Evolutionary conservation across 495 filamentous ascomycete genomes (phyloP).

Genomic region (Neurospora sp.): DNA sequence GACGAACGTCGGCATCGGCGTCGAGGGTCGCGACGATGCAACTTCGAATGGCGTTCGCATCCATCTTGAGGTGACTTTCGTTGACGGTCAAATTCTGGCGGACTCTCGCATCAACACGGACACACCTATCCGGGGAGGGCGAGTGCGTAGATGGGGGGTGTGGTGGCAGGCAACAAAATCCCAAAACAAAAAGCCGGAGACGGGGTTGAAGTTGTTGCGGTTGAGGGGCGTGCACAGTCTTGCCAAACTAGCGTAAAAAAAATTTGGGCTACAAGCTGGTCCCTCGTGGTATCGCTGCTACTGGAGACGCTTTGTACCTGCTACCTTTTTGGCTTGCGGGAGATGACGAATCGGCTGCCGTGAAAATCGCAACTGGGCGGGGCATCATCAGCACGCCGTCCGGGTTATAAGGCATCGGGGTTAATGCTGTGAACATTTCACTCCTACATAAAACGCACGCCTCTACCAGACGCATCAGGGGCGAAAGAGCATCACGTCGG

Average conservation of each 20-base stretch:
- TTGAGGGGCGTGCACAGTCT: constrained; percentile 8
- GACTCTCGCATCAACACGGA: constrained; percentile 21
- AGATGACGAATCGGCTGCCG: not conserved
- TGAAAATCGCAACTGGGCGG: not conserved
- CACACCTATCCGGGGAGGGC: constrained; percentile 4
- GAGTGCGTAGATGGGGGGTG: constrained; percentile 11
- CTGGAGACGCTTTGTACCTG: not conserved
- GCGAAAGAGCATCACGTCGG: not conserved
- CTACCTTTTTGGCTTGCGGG: not conserved
- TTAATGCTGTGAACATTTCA: not conserved
- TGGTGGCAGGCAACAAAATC: constrained; percentile 1
- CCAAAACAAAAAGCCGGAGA: not conserved
- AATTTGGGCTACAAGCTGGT: constrained; percentile 27
- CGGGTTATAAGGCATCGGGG: not conserved
- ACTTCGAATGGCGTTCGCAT: constrained; percentile 73
- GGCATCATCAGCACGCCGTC: not conserved
- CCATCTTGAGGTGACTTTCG: constrained; percentile 49
- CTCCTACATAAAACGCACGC: not conserved
- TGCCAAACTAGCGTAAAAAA: constrained; percentile 18
- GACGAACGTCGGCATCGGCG: constrained; percentile 71
- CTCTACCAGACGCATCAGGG: not conserved
- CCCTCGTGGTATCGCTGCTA: not conserved
- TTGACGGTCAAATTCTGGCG: constrained; percentile 8
- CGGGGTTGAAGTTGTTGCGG: constrained; percentile 1
- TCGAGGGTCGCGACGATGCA: constrained; percentile 83